Conservation (phyloP, 371 early-diverging fungal species). For the Catenaria anguillulae region DNA sequence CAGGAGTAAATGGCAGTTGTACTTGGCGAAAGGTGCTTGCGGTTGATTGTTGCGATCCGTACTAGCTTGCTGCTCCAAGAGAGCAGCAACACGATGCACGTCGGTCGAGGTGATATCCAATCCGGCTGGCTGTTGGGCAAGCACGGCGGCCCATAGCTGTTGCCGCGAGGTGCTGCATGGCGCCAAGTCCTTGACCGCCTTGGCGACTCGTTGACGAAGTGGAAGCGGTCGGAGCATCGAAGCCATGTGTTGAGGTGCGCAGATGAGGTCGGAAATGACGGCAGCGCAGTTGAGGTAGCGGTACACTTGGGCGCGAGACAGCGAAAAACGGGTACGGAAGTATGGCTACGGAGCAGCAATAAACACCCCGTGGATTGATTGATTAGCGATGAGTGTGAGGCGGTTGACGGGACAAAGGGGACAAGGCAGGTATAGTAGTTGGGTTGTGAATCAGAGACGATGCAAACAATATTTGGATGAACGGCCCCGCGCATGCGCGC, state of each 20-base stretch:
- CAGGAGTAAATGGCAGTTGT: too few species aligned
- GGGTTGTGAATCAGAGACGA: too few species aligned
- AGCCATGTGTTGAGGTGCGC: not conserved
- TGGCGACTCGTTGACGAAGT: not conserved
- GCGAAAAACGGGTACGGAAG: not conserved
- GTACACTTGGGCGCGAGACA: constrained; percentile 4
- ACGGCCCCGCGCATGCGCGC: too few species aligned
- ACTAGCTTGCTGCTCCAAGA: too few species aligned
- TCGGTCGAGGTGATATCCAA: not conserved
- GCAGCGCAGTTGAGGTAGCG: not conserved
- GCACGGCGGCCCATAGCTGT: not conserved
- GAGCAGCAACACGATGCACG: not conserved
- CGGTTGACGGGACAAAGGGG: too few species aligned
- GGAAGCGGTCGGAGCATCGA: not conserved
- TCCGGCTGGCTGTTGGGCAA: not conserved
- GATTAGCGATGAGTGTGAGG: too few species aligned
- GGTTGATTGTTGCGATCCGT: too few species aligned
- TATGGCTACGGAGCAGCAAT: too few species aligned
- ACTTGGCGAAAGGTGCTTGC: too few species aligned
- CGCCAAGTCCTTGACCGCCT: not conserved
- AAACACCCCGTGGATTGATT: too few species aligned
- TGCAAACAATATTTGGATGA: too few species aligned
- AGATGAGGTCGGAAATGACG: not conserved
- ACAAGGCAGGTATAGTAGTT: too few species aligned
- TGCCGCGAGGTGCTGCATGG: not conserved